Evolutionary conservation across 2,329 filamentous ascomycete genomes (phyloP).

Genomic region (Leptographium flavum): DNA sequence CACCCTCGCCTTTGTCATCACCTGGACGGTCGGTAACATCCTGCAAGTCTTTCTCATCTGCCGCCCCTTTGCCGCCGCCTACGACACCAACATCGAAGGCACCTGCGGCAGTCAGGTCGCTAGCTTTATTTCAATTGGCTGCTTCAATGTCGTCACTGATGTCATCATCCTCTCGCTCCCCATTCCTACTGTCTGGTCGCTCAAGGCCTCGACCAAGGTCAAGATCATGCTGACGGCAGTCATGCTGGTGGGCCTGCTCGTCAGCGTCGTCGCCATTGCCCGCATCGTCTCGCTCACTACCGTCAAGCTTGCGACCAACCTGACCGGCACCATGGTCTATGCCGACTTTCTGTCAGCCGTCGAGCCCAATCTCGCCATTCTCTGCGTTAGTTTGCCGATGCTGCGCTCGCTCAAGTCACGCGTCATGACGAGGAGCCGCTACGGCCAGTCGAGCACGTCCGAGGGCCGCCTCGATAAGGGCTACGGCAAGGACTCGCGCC

Average conservation of each 20-base stretch:
- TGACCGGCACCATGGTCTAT: constrained; percentile 2
- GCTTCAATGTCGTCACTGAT: neutral
- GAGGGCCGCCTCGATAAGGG: neutral
- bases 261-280: neutral
- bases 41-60: neutral
- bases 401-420: neutral
- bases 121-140: neutral
- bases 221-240: neutral
- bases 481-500: neutral
- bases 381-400: constrained; percentile 1
- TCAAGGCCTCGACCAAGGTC: neutral
- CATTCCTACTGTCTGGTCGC: neutral
- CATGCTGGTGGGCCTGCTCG: neutral
- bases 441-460: neutral
- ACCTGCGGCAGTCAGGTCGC: neutral
- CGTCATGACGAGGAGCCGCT: neutral
- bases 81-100: neutral
- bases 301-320: neutral
- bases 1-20: neutral
- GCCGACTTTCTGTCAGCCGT: neutral
- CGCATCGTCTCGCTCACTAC: neutral
- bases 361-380: neutral
- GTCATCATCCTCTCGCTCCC: neutral
- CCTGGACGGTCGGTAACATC: neutral
- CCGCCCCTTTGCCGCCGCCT: neutral